A percentile compares a stretch with the other conserved stretches of the same genome.
Conservation (phyloP, 352 stramenopile genomes). For the Nothophytophthora sp. region DNA sequence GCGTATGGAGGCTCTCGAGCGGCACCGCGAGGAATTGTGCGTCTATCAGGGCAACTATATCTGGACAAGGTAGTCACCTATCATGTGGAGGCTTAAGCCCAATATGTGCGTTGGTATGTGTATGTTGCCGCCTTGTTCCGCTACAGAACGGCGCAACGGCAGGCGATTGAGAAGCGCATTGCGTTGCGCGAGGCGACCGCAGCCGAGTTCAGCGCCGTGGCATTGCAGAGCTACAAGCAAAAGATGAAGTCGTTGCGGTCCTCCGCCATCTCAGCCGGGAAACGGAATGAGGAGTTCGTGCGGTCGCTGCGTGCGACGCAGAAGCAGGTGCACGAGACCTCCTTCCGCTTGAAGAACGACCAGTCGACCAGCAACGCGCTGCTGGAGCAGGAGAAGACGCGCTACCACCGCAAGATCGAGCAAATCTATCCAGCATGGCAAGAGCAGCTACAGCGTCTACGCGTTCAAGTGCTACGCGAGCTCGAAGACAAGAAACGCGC, state of each 20-base stretch:
- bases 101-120: not conserved
- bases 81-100: no score
- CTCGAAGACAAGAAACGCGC: slow-evolving; percentile 76
- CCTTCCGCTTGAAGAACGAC: slow-evolving; percentile 38
- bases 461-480: slow-evolving; percentile 53
- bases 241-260: slow-evolving; percentile 62
- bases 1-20: slow-evolving; percentile 62
- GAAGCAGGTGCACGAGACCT: slow-evolving; percentile 48
- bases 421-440: slow-evolving; percentile 77
- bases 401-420: slow-evolving; percentile 63
- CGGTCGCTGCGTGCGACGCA: slow-evolving; percentile 50
- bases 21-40: slow-evolving; percentile 60
- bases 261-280: slow-evolving; percentile 40
- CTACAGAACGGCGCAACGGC: slow-evolving; percentile 46
- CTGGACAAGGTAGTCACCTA: no score
- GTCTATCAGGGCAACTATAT: not conserved
- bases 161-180: slow-evolving; percentile 75
- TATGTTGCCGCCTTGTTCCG: not conserved
- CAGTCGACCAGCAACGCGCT: slow-evolving; percentile 38
- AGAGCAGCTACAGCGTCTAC: slow-evolving; percentile 53
- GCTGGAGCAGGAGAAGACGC: slow-evolving; percentile 60
- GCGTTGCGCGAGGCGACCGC: slow-evolving; percentile 70
- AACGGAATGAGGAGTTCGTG: slow-evolving; percentile 70
- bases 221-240: slow-evolving; percentile 60
- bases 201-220: slow-evolving; percentile 73